phyloP scores from a whole-genome alignment of 2,329 filamentous ascomycete species.

The Lecanicillium sp. region DNA sequence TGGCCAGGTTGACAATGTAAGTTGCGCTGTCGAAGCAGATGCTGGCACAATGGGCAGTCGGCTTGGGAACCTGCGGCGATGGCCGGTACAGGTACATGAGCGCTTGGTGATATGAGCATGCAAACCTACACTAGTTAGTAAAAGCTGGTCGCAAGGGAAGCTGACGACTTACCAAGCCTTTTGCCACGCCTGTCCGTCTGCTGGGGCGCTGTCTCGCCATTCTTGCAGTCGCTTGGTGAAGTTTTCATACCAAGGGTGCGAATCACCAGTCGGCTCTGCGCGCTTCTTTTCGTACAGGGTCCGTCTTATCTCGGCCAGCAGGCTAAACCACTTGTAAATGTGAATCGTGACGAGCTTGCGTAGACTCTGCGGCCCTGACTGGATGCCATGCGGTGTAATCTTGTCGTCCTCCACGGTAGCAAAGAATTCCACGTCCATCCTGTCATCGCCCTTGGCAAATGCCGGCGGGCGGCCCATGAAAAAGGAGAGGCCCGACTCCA shows the following conservation, averaged over 20 bases:
- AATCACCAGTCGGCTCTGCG: constrained; percentile 66
- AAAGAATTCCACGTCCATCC: constrained; percentile 82
- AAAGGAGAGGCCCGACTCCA: constrained; percentile 85
- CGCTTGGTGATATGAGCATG: constrained; percentile 74
- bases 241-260: constrained; percentile 76
- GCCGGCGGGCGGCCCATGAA: constrained; percentile 81
- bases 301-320: constrained; percentile 82
- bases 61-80: constrained; percentile 84
- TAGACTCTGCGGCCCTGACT: constrained; percentile 62
- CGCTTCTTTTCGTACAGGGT: constrained; percentile 81
- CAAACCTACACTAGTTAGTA: constrained; percentile 42
- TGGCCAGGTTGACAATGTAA: constrained; percentile 74
- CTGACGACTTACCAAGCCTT: constrained; percentile 61
- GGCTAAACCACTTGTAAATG: constrained; percentile 82
- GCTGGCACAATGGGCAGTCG: constrained; percentile 68
- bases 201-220: constrained; percentile 64
- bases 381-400: constrained; percentile 71
- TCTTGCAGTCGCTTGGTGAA: constrained; percentile 73
- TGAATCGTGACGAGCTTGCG: constrained; percentile 88
- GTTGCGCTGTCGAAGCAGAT: constrained; percentile 78
- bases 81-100: constrained; percentile 82
- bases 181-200: constrained; percentile 63
- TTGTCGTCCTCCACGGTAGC: constrained; percentile 72
- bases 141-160: too few species aligned
- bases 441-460: constrained; percentile 73